These are phyloP conservation scores for Claviceps sp. DNA, from an alignment of 2,329 filamentous ascomycete species.

Conservation along the genomic window DNA sequence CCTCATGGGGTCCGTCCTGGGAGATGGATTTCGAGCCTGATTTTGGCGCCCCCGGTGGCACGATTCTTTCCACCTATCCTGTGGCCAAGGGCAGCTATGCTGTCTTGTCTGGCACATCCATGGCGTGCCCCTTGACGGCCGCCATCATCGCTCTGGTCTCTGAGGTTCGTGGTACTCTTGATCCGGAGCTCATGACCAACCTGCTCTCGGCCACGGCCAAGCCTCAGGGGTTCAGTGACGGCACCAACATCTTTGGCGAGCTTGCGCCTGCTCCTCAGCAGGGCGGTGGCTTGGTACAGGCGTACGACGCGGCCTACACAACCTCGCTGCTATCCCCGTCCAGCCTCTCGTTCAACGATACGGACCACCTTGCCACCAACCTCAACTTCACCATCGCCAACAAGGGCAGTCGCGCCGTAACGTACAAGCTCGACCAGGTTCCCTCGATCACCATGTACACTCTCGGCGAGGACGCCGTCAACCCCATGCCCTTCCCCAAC, in stretches of 20 bases:
- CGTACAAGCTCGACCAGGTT: constrained; percentile 36
- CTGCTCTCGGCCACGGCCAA: constrained; percentile 36
- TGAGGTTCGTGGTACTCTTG: constrained; percentile 33
- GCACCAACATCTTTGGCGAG: constrained; percentile 16
- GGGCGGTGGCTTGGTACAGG: constrained; percentile 45
- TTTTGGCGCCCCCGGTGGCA: constrained; percentile 38
- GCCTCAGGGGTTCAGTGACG: constrained; percentile 33
- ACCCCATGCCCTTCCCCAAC: constrained; percentile 31
- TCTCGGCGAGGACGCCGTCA: constrained; percentile 18
- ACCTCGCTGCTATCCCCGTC: constrained; percentile 38
- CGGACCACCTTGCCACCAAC: constrained; percentile 35
- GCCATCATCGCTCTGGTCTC: constrained; percentile 40
- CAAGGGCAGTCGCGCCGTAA: constrained; percentile 31
- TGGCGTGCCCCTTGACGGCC: constrained; percentile 43
- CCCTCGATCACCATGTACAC: constrained; percentile 42
- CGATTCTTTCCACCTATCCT: constrained; percentile 44
- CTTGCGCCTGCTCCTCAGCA: constrained; percentile 27
- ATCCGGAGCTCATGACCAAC: constrained; percentile 35
- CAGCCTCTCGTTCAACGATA: constrained; percentile 50
- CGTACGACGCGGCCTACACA: constrained; percentile 41
- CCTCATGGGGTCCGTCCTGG: constrained; percentile 47
- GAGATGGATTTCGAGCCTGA: constrained; percentile 43
- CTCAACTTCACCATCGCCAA: constrained; percentile 43
- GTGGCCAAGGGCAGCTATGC: constrained; percentile 31
- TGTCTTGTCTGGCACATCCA: constrained; percentile 43